Evolutionary conservation across 2,329 filamentous ascomycete species (phyloP).

Genomic region (Penicillium sp.): DNA sequence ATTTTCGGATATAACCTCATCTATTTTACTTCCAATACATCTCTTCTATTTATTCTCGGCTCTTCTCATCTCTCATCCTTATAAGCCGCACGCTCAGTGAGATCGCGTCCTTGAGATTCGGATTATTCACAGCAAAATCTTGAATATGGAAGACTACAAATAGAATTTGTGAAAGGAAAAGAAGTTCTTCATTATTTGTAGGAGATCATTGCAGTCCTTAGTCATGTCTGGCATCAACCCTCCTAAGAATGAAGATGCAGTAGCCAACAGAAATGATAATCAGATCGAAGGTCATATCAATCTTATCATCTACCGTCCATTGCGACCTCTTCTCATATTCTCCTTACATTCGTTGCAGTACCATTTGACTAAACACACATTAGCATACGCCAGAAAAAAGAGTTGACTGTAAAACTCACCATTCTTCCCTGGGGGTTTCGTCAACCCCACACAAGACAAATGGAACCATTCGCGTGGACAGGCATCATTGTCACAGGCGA

Average conservation of each 20-base stretch:
- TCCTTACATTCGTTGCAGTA: constrained; percentile 79
- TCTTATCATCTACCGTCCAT: constrained; percentile 25
- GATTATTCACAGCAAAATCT: too few relatives aligned
- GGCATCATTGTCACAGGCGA: constrained; percentile 72
- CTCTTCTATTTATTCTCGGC: too few relatives aligned
- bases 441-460: constrained; percentile 76
- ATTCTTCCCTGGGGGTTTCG: constrained; percentile 74
- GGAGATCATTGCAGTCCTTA: neutral
- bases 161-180: neutral
- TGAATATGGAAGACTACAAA: too few relatives aligned
- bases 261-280: neutral
- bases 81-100: too few relatives aligned
- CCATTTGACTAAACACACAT: constrained; percentile 67
- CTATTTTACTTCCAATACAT: too few relatives aligned
- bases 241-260: neutral
- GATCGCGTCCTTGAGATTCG: too few relatives aligned
- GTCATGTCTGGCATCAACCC: neutral
- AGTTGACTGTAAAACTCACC: constrained; percentile 54
- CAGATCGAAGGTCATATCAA: neutral
- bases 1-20: too few relatives aligned
- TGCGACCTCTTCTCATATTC: constrained; percentile 58
- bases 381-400: constrained; percentile 8
- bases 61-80: too few relatives aligned
- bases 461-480: constrained; percentile 83
- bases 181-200: neutral